phyloP scores from a whole-genome alignment of 164 flowering plant species.

The Tetrastigma voinierianum region DNA sequence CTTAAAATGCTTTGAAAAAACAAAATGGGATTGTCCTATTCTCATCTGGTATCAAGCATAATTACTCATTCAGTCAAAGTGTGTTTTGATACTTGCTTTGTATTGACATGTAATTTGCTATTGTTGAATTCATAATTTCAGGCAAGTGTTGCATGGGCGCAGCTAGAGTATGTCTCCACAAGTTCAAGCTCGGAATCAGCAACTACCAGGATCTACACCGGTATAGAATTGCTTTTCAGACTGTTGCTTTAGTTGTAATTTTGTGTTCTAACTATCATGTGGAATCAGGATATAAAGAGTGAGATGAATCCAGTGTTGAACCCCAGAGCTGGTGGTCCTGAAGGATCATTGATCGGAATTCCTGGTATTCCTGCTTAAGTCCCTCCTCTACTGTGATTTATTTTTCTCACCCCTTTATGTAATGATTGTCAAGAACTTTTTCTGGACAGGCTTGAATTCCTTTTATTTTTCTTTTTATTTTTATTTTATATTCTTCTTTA shows the following conservation, averaged over 20 bases:
- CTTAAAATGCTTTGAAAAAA: not conserved
- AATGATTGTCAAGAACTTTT: not conserved
- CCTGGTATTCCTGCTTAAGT: slow-evolving; percentile 28
- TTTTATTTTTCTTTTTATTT: not conserved
- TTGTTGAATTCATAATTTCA: slow-evolving; percentile 24
- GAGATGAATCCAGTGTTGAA: slow-evolving; percentile 46
- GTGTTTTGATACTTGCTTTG: slow-evolving; percentile 3
- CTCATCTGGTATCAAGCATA: not conserved
- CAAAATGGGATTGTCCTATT: not conserved
- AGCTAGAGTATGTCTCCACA: slow-evolving; percentile 82
- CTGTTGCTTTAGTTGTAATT: not conserved
- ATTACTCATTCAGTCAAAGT: not conserved
- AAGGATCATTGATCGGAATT: slow-evolving; percentile 47
- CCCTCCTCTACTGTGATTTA: not conserved
- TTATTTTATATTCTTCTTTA: not conserved
- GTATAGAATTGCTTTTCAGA: slow-evolving; percentile 26
- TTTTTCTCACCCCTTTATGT: not conserved
- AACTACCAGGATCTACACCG: slow-evolving; percentile 70
- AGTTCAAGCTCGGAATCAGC: slow-evolving; percentile 86
- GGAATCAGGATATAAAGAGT: slow-evolving; percentile 39
- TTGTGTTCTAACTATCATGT: not conserved
- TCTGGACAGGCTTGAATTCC: not conserved
- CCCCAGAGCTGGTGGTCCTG: slow-evolving; percentile 48
- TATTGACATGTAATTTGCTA: not conserved
- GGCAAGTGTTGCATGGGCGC: slow-evolving; percentile 96